Evolutionary conservation across 176 grass and related monocot genomes (phyloP).

Genomic region (Eleusine coracana): DNA sequence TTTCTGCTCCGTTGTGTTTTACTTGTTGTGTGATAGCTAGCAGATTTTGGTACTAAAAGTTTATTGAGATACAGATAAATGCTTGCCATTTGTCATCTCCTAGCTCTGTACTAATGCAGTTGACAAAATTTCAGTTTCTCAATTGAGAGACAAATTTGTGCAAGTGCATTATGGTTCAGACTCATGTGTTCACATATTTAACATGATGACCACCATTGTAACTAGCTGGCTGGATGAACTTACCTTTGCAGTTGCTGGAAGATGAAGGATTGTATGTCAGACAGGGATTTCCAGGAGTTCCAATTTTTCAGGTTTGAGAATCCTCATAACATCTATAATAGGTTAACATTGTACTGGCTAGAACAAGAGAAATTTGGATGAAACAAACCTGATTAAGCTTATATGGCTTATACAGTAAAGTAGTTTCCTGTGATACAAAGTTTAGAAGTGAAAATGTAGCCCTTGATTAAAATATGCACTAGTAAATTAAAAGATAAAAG

Average conservation of each 20-base stretch:
- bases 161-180: neutral
- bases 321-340: neutral
- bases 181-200: neutral
- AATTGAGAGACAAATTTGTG: neutral
- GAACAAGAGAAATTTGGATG: neutral
- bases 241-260: constrained; percentile 61
- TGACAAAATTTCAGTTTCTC: neutral
- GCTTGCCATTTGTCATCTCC: neutral
- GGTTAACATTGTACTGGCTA: neutral
- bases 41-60: neutral
- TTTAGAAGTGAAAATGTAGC: neutral
- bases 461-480: neutral
- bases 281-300: constrained; percentile 77
- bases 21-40: neutral
- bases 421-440: neutral
- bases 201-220: neutral
- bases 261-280: constrained; percentile 49
- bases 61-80: neutral
- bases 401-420: neutral
- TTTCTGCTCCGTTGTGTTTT: neutral
- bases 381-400: neutral
- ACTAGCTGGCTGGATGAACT: neutral
- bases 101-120: neutral
- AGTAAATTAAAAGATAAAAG: neutral
- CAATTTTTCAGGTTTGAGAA: constrained; percentile 84